Percentiles rank a stretch among this genome's conserved stretches.
phyloP scores from a whole-genome alignment of 129 eudicot species.

The Helianthus annuus region DNA sequence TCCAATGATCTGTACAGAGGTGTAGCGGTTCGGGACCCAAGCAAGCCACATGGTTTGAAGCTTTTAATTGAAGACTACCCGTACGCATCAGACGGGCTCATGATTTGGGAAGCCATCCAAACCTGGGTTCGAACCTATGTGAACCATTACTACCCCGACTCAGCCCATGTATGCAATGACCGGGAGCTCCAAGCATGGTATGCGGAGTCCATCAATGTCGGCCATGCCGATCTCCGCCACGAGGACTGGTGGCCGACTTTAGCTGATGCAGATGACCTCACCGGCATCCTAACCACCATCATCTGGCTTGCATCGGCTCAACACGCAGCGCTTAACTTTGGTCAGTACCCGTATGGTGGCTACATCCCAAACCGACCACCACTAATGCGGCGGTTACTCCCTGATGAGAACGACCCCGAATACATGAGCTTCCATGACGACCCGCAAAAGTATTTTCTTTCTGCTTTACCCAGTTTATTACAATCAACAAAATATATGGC shows the following conservation, averaged over 20 bases:
- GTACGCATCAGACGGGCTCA: conserved; percentile 89
- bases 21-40: conserved; percentile 84
- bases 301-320: conserved; percentile 97
- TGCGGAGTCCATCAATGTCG: conserved; percentile 87
- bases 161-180: conserved; percentile 61
- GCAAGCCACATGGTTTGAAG: conserved; percentile 76
- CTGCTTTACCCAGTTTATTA: conserved; percentile 69
- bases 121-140: conserved; percentile 75
- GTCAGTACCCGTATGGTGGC: conserved; percentile 98
- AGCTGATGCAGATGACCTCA: conserved; percentile 58
- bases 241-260: conserved; percentile 88
- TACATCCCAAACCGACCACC: conserved; percentile 95
- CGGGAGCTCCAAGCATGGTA: conserved; percentile 96
- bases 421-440: conserved; percentile 57
- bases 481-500: conserved; percentile 93
- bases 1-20: conserved; percentile 58
- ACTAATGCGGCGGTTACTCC: conserved; percentile 73
- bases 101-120: conserved; percentile 83
- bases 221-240: conserved; percentile 77
- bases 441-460: conserved; percentile 76
- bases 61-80: conserved; percentile 89
- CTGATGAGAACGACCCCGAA: conserved; percentile 81
- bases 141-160: conserved; percentile 69
- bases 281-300: conserved; percentile 76
- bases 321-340: conserved; percentile 95